phyloP scores from a whole-genome alignment of 441 rosid genomes.

The Populus trichocarpa region DNA sequence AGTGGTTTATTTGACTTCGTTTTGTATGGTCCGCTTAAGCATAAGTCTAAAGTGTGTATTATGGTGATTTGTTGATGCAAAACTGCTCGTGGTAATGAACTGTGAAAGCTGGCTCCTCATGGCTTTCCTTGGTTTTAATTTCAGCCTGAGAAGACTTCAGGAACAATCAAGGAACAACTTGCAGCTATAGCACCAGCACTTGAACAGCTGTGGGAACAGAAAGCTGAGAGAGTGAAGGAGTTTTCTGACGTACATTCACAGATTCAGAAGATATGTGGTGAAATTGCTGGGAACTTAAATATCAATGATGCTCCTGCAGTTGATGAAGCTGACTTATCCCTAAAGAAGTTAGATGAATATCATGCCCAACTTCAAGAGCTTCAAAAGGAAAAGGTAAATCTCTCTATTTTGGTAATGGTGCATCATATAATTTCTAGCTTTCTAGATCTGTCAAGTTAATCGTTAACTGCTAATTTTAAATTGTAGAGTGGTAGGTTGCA shows the following conservation, averaged over 20 bases:
- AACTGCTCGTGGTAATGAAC: background rate
- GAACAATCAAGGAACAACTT: slow-evolving; percentile 95
- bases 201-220: slow-evolving; percentile 87
- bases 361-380: slow-evolving; percentile 86
- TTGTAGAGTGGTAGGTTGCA: slow-evolving; percentile 89
- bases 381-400: slow-evolving; percentile 83
- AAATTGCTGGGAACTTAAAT: slow-evolving; percentile 72
- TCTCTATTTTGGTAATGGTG: background rate
- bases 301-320: slow-evolving; percentile 58
- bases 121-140: slow-evolving; percentile 20
- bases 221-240: slow-evolving; percentile 87
- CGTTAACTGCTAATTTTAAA: slow-evolving; percentile 25
- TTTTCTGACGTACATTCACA: slow-evolving; percentile 83
- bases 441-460: slow-evolving; percentile 3
- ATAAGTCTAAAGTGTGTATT: background rate
- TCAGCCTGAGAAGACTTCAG: slow-evolving; percentile 77
- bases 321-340: slow-evolving; percentile 82
- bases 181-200: slow-evolving; percentile 88
- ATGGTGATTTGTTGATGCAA: background rate
- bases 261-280: slow-evolving; percentile 89
- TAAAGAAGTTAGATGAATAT: slow-evolving; percentile 77
- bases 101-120: slow-evolving; percentile 5
- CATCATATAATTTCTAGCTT: background rate
- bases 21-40: background rate
- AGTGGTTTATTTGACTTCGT: slow-evolving; percentile 24